Conservation (phyloP, 225 moss, liverwort and hornwort species). For the Sphagnum contortum region DNA sequence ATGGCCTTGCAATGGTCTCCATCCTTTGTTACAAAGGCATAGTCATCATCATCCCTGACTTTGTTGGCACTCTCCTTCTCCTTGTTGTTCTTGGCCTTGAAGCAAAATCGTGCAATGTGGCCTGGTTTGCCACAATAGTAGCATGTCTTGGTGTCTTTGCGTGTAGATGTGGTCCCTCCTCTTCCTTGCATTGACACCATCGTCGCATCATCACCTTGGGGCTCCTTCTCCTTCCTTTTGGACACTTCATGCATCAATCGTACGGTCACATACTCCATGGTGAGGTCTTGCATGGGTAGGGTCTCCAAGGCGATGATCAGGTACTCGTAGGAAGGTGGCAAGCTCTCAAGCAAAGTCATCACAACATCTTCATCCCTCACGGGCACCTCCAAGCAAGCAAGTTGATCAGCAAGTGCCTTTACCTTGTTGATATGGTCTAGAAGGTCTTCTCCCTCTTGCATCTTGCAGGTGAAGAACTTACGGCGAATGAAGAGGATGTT, state of each 20-base stretch:
- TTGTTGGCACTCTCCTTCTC: conserved; percentile 4
- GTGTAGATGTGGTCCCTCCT: not conserved
- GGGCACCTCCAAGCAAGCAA: too few species aligned
- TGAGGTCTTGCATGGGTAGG: too few species aligned
- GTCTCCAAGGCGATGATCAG: too few species aligned
- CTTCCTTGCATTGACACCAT: not conserved
- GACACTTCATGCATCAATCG: conserved; percentile 4
- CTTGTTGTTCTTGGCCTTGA: not conserved
- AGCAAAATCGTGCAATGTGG: conserved; percentile 4
- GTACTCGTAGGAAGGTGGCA: too few species aligned
- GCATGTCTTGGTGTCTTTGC: not conserved
- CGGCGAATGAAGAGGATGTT: too few species aligned
- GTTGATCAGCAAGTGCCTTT: too few species aligned
- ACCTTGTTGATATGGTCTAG: too few species aligned
- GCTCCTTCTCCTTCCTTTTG: conserved; percentile 3
- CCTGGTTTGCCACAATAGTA: conserved; percentile 4
- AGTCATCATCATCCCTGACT: not conserved
- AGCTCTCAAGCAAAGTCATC: too few species aligned
- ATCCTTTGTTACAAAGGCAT: not conserved
- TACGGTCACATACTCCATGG: not conserved
- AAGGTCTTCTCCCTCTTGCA: too few species aligned
- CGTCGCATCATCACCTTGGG: not conserved
- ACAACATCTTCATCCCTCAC: too few species aligned
- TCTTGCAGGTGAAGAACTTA: too few species aligned
- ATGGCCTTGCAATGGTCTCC: not conserved